Evolutionary conservation across 768 basidiomycete species (phyloP).

Genomic region (Pulveroboletus sp.): DNA sequence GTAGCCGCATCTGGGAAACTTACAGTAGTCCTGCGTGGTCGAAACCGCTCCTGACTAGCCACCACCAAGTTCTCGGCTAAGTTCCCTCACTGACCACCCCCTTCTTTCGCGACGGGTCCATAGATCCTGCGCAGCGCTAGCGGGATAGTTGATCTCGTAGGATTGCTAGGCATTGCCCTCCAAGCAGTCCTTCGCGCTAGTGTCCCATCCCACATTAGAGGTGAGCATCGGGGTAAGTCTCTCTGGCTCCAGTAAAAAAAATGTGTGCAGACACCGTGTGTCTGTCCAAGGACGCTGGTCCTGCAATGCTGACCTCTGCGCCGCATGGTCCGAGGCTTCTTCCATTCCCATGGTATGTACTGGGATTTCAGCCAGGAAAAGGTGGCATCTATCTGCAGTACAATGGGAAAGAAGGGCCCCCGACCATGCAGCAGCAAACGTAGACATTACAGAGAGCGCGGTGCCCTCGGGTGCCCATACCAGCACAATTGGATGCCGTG

Average conservation of each 20-base stretch:
- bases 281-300: slow-evolving; percentile 17
- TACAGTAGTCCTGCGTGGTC: background rate
- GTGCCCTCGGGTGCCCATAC: slow-evolving; percentile 4
- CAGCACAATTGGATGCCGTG: background rate
- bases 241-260: background rate
- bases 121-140: background rate
- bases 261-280: background rate
- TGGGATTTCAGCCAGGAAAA: slow-evolving; percentile 27
- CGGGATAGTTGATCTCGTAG: background rate
- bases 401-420: slow-evolving; percentile 35
- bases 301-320: slow-evolving; percentile 21
- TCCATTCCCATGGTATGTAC: slow-evolving; percentile 58
- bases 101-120: slow-evolving; percentile 1
- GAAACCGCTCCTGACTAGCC: background rate
- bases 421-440: slow-evolving; percentile 32
- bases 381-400: slow-evolving; percentile 30
- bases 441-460: slow-evolving; percentile 19
- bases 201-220: background rate
- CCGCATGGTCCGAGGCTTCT: slow-evolving; percentile 41
- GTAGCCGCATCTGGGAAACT: background rate
- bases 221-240: slow-evolving; percentile 4
- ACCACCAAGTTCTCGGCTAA: background rate
- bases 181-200: slow-evolving; percentile 8
- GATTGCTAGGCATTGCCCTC: background rate
- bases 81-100: background rate